Percentiles rank a stretch among this genome's conserved stretches.
These are phyloP conservation scores for Chytriomyces sp. DNA, from an alignment of 192 early-diverging fungal genomes.

Conservation along the genomic window DNA sequence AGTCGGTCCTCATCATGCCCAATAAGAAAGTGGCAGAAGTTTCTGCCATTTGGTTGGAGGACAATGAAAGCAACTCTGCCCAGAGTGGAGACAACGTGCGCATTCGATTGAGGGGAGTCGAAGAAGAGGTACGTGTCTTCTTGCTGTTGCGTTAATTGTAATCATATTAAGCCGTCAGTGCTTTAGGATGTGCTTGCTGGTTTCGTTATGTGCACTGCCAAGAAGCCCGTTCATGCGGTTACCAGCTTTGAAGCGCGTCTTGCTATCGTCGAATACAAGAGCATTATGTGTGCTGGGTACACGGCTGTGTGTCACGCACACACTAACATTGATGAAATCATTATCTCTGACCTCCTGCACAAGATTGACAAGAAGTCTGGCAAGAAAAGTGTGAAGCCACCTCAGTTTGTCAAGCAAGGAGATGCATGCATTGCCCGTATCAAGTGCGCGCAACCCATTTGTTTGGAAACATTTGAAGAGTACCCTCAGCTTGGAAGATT, in stretches of 20 bases:
- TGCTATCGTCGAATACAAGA: constrained; percentile 89
- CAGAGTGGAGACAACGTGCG: constrained; percentile 93
- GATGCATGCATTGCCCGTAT: constrained; percentile 87
- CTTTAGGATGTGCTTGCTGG: constrained; percentile 76
- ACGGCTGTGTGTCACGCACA: constrained; percentile 92
- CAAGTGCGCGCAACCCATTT: constrained; percentile 73
- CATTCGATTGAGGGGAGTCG: constrained; percentile 83
- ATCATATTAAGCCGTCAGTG: neutral
- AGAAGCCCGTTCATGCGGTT: constrained; percentile 77
- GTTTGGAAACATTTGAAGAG: constrained; percentile 84
- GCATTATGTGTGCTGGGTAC: constrained; percentile 96
- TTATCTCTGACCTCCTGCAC: constrained; percentile 79
- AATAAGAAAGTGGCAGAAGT: constrained; percentile 82
- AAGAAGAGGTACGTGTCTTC: constrained; percentile 75
- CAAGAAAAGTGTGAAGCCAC: constrained; percentile 82
- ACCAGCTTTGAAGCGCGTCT: constrained; percentile 85
- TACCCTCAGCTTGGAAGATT: constrained; percentile 94
- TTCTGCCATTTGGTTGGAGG: constrained; percentile 78
- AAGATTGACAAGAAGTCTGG: constrained; percentile 93
- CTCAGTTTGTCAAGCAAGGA: constrained; percentile 92
- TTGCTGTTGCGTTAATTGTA: neutral
- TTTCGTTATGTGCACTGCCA: constrained; percentile 81
- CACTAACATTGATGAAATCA: constrained; percentile 85
- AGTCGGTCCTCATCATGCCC: constrained; percentile 89
- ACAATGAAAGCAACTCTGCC: constrained; percentile 74